Base-by-base conservation (phyloP, 2,329 filamentous ascomycete species). In the Alternaria arborescens region DNA sequence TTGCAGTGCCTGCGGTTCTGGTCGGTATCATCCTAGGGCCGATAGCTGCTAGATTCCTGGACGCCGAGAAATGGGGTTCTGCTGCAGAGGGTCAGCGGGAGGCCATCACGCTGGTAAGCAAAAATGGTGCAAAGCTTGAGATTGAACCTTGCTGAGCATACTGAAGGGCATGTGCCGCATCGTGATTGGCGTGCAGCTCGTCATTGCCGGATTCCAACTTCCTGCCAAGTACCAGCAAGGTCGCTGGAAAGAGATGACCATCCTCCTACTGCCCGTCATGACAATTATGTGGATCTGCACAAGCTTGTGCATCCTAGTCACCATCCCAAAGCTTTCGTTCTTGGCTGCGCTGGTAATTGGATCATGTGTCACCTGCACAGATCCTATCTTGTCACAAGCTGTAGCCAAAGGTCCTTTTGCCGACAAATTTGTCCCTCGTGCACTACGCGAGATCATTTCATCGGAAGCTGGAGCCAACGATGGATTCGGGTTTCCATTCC, bases 391-490 rank as follows among this genome's bases (percentile, higher is more conserved):
- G 5, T 88, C 86, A 0, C 86, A 88, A 66, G 85, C 86, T 26
- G 82, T 89, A 16, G 87, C 87, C 18, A 89, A 89, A 70, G 86
- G 86, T 0, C 84, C 86, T 0, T 88, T 89, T 65, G 82, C 87
- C 0, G 87, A 89, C 67, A 88, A 87, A 60, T 89, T 84, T 59
- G 86, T 89, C 3, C 80, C 83, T 10, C 82, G 86, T 1, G 80
- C 83, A 3, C 77, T 89, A 4, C 82, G 87, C 28, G 86, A 89
- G 64, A 85, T 89, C 58, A 88, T 89, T 20, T 88, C 86, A 0
- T 82, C 86, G 1, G 87, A 89, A 63, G 86, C 86, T 4, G 87
- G 87, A 7, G 83, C 84, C 3, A 89, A 89, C 62, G 87, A 89
- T 63, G 87, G 87, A 0, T 87, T 89, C 41, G 87, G 85, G 0